Evolutionary conservation across 352 stramenopile genomes (phyloP).

Genomic region (Pythium chondricola): DNA sequence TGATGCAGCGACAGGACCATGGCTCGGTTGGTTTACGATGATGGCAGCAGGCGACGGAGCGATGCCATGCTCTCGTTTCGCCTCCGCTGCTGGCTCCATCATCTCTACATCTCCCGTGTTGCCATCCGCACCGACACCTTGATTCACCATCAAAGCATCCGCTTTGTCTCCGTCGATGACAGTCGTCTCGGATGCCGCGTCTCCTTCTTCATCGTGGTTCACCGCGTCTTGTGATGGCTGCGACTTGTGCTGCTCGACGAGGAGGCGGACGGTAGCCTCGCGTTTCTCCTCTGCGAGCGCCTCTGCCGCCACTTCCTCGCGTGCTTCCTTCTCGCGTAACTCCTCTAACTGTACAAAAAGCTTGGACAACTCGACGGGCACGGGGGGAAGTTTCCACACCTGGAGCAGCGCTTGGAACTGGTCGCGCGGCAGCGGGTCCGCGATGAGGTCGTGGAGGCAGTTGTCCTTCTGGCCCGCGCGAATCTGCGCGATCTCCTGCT

Average conservation of each 20-base stretch:
- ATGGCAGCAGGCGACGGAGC: too few relatives aligned
- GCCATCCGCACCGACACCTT: slow-evolving; percentile 8
- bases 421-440: slow-evolving; percentile 32
- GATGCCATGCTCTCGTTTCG: too few relatives aligned
- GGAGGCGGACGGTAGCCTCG: neutral
- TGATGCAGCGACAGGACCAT: neutral
- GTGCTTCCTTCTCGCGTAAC: slow-evolving; percentile 14
- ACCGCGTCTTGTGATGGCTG: neutral
- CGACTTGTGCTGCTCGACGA: neutral
- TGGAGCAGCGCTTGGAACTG: slow-evolving; percentile 45
- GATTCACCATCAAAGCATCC: neutral
- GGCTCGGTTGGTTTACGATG: neutral
- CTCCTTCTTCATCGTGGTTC: neutral
- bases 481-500: slow-evolving; percentile 42
- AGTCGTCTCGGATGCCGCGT: neutral
- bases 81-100: neutral
- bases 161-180: slow-evolving; percentile 1
- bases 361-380: slow-evolving; percentile 30
- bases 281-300: slow-evolving; percentile 6
- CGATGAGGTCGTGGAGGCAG: slow-evolving; percentile 27
- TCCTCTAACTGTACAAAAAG: slow-evolving; percentile 39
- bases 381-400: slow-evolving; percentile 32
- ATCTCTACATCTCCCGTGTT: neutral
- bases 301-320: slow-evolving; percentile 10
- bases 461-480: slow-evolving; percentile 30